Evolutionary conservation across 768 basidiomycete species (phyloP), one percentile per base, ranked within the genome.

Genomic region (Suillus tomentosus): DNA sequence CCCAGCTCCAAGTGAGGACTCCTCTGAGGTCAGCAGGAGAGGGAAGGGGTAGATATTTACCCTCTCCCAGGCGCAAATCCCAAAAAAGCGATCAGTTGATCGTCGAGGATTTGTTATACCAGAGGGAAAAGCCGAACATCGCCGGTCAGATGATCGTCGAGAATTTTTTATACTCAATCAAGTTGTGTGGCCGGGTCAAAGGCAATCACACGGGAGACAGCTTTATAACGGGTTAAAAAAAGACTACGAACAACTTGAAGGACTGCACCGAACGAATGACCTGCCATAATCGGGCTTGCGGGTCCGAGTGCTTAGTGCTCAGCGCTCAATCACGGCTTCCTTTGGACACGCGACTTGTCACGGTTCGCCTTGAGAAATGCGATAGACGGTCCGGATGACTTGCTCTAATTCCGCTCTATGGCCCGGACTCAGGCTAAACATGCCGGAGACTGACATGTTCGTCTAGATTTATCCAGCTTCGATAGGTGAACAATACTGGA

Each of bases 1-100:
- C 61, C 82, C 74, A 3, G 64, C 63, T 67, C 78, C 78, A 9
- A 72, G 68, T 2, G 77, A 75, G 66, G 79, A 80, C 43, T 80
- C 80, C 24, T 79, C 76, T 3, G 78, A 79, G 13, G 78, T 76
- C n/a, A 81, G 73, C 11, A 79, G 67, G 0, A 31, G 31, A 10
- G 36, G 36, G 1, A 8, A 36, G 79, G 79, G 14, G 72, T 71
- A 45, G 72, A 69, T 13, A 73, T 66, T 19, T 60, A 57, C 47
- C 64, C 68, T n/a, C 57, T 66, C 71, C 73, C 73, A 14, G 75
- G 72, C 10, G 67, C 65, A 22, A 75, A 61, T 10, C 75, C 78
- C 74, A 37, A 53, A 27, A 63, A 63, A 51, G 22, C 67, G 64
- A 74, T 50, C 66, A 40, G 27, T 70, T 67, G 40, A 70, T 68